Conservation (phyloP, 352 stramenopile species). For the Aphanomyces stellatus region DNA sequence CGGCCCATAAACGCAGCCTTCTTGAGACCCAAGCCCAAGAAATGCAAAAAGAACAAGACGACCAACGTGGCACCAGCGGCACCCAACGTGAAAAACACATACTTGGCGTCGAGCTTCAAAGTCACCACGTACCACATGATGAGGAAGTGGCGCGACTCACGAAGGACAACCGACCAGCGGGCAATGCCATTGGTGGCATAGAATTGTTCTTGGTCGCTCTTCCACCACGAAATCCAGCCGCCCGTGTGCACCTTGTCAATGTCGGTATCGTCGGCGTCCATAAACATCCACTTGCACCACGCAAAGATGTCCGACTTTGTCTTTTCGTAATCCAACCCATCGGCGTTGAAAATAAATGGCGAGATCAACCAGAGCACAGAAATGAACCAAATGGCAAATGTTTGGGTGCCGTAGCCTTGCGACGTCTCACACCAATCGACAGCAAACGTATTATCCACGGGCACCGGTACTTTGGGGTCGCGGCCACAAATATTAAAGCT, state of each 20-base stretch:
- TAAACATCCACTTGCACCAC: conserved; percentile 81
- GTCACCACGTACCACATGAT: conserved; percentile 82
- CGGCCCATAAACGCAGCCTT: conserved; percentile 37
- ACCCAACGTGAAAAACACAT: conserved; percentile 47
- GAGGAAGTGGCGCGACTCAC: conserved; percentile 70
- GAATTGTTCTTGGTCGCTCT: conserved; percentile 59
- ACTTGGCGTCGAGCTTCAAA: conserved; percentile 42
- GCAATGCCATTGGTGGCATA: conserved; percentile 63
- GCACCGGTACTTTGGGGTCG: conserved; percentile 39
- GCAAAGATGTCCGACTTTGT: conserved; percentile 64
- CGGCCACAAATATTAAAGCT: conserved; percentile 31
- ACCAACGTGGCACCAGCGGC: conserved; percentile 47
- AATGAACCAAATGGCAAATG: conserved; percentile 75
- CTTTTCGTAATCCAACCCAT: conserved; percentile 77
- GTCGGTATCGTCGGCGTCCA: conserved; percentile 49
- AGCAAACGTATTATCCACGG: conserved; percentile 37
- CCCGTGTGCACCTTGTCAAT: conserved; percentile 50
- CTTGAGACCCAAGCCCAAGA: conserved; percentile 30
- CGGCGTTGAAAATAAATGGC: conserved; percentile 82
- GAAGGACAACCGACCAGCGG: conserved; percentile 62
- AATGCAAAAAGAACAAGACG: conserved; percentile 31
- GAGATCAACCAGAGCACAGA: conserved; percentile 60
- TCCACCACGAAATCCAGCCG: conserved; percentile 81
- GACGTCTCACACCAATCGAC: conserved; percentile 55
- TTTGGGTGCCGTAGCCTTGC: conserved; percentile 70